Base-by-base conservation (phyloP, 192 early-diverging fungal species). In the Linnemannia hyalina region DNA sequence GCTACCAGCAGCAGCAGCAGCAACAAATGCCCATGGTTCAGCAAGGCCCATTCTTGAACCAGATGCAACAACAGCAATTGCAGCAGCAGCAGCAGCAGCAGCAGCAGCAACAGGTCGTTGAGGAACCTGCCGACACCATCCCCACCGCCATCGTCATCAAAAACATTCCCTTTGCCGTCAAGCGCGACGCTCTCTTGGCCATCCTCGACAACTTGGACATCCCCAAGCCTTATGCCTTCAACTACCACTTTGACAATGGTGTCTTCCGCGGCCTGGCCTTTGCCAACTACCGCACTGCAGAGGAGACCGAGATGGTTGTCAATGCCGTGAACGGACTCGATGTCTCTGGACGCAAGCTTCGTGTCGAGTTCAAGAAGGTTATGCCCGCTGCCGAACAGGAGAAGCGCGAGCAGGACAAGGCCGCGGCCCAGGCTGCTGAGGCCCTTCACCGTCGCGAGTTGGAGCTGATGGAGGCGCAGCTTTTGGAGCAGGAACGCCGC, bases 351-450 rank as follows among this genome's bases (percentile, higher is more conserved):
- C 92, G 95, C 35, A 95, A 94, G 78, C 91, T 96, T 72, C 93
- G 94, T 82, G 95, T 96, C 41, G 95, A 96, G 85, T 96, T 95
- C 89, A 96, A 96, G 80, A 94, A 94, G 83, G 90, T 94, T 75
- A 89, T 96, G 80, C 94, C 94, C 18, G 90, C 89, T 26, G 92
- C 88, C 41, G 89, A 88, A 72, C 88, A 91, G 81, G 90, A 93
- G 88, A 87, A 92, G 80, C 87, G 93, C 65, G 89, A 92, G 82
- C 82, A 86, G 70, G 88, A 89, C 89, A 90, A 88, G 49, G 80
- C 83, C 22, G 89, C 86, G 44, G 83, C 86, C 73, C n/a, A 72
- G 49, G 80, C 80, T 4, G 83, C 81, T 15, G 89, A 88, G 63
- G 77, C 76, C 3, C 84, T 80, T 41, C 46, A 93, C 85, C 81